Evolutionary conservation across 306 rosid genomes (phyloP), one percentile per base, ranked within the genome.

Genomic region (Rubus parviflorus): DNA sequence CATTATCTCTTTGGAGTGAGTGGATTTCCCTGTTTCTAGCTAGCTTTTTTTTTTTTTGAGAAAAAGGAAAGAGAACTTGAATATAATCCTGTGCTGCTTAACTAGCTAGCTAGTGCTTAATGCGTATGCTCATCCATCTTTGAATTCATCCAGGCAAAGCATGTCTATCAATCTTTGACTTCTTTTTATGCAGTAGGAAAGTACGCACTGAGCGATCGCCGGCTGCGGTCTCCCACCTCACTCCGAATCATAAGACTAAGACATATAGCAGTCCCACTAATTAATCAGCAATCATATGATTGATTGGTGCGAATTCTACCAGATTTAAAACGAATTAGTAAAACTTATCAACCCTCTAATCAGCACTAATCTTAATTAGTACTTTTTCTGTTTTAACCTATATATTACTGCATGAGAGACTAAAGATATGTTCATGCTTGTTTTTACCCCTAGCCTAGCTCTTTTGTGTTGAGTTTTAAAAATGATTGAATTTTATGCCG

Each of bases 1-100:
- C 79, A 70, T 72, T 42, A 40, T 62, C 23, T 13, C 54, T 64
- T 41, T 40, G 76, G 20, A 53, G 49, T 72, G 48, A 53, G 76
- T 53, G 77, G 68, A 72, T 41, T 42, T 67, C 72, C 16, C 25
- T 42, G 52, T 20, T n/a, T 41, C 19, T 40, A 6, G 47, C 35
- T 30, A 30, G 35, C 2, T 30, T 30, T 30, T 30, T 25, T 25
- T 0, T 25, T 25, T 30, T 30, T 30, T 30, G 1, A 30, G 35
- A 30, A 30, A 30, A 30, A 30, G 35, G 35, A 30, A 30, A 30
- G 35, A 30, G 2, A 30, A 30, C 35, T 30, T 30, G 35, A 30
- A 45, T 15, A 9, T 42, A 19, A 19, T 53, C 19, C 3, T 53
- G 25, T 53, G 60, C 22, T 14, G 48, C 5, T 49, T 49, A 53